Evolutionary conservation across 768 basidiomycete species (phyloP).

Genomic region (Trametes maxima): DNA sequence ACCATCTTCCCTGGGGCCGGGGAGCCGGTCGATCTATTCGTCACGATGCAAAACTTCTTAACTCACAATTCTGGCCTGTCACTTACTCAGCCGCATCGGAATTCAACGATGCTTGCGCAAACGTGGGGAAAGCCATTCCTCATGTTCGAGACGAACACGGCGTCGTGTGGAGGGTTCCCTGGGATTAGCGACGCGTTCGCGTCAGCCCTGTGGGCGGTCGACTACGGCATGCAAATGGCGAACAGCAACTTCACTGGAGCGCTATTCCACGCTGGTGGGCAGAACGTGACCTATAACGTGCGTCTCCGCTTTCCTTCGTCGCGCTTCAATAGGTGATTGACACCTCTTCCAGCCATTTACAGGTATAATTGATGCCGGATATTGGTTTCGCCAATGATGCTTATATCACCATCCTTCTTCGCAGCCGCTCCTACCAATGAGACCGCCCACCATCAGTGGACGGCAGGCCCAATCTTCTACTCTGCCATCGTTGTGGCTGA

Average conservation of each 20-base stretch:
- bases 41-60: slow-evolving; percentile 46
- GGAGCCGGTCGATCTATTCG: slow-evolving; percentile 36
- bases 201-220: slow-evolving; percentile 53
- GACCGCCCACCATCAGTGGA: slow-evolving; percentile 43
- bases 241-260: slow-evolving; percentile 48
- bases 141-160: slow-evolving; percentile 60
- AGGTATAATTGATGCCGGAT: slow-evolving; percentile 30
- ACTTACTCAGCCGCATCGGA: slow-evolving; percentile 43
- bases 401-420: background rate
- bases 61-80: slow-evolving; percentile 42
- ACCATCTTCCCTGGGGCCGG: slow-evolving; percentile 33
- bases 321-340: background rate
- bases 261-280: slow-evolving; percentile 51
- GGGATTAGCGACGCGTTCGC: slow-evolving; percentile 55
- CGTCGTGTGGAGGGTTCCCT: slow-evolving; percentile 57
- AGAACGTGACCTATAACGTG: slow-evolving; percentile 55
- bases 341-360: slow-evolving; percentile 46
- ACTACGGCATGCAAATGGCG: slow-evolving; percentile 54
- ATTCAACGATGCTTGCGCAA: slow-evolving; percentile 38
- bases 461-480: slow-evolving; percentile 52
- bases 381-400: background rate
- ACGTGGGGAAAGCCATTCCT: slow-evolving; percentile 42
- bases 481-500: slow-evolving; percentile 49
- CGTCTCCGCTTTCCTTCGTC: slow-evolving; percentile 25
- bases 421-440: slow-evolving; percentile 48